Evolutionary conservation across 441 rosid species (phyloP), one percentile per base, ranked within the genome.

Genomic region (Biscutella laevigata): DNA sequence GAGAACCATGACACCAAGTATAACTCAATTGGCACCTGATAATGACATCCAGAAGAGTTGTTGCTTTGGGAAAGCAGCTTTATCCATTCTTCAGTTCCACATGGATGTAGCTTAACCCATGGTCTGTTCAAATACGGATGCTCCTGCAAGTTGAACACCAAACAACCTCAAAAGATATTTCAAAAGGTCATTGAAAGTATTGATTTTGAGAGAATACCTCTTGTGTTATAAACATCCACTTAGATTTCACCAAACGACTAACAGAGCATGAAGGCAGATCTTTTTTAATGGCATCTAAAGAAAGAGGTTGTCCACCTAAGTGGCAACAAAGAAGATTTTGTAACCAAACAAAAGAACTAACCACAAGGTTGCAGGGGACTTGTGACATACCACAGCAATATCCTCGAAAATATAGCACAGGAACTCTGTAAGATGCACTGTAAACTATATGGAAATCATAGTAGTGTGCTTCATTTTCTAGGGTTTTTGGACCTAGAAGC

Each of bases 51-150:
- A 19, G 36, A 30, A 34, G 27, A 19, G 16, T 42, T 59, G 51
- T 73, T 67, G 1, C 74, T 74, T 15, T 42, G 71, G 50, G 79
- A 73, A 35, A 82, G 90, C 58, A 83, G 59, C 58, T 79, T 85
- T 70, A 85, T 77, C 88, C 95, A 88, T 61, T 91, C 95, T 14
- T 77, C 61, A 22, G 94, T 88, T 3, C 91, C 96, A 22, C 96
- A 91, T 0, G 96, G 96, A 74, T 88, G 98, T 59, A 91, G 66
- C 74, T 91, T 88, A 73, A 72, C 78, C 98, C 98, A 91, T 17
- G 95, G 95, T 38, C 87, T 70, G 60, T 77, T 71, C 61, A 91
- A 64, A 76, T 68, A 85, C n/a, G 98, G 96, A 76, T 91, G 98
- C 59, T 91, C 98, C 95, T 86, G 69, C 49, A 53, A 27, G 54